Conservation (phyloP, 306 rosid genomes). For the Quercus ilex region DNA sequence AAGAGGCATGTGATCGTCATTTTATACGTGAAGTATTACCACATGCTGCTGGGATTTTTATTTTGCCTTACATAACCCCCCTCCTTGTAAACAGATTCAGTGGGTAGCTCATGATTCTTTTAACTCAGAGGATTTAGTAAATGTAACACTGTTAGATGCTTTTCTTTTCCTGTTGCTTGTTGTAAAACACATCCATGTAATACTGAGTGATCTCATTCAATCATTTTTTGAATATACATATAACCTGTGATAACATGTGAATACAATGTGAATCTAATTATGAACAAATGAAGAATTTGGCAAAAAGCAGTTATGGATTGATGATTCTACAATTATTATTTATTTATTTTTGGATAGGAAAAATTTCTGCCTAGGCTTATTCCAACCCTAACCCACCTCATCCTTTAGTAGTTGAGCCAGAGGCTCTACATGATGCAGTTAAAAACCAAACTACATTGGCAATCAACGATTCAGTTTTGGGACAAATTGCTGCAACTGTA, state of each 20-base stretch:
- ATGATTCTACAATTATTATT: too few relatives aligned
- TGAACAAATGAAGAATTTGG: not conserved
- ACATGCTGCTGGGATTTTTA: slow-evolving; percentile 17
- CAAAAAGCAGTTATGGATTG: too few relatives aligned
- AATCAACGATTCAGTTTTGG: not conserved
- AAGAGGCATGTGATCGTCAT: not conserved
- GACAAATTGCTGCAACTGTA: not conserved
- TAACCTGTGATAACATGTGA: not conserved
- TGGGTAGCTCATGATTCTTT: slow-evolving; percentile 40
- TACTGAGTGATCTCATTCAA: slow-evolving; percentile 9
- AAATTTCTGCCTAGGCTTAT: too few relatives aligned
- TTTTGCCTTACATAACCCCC: not conserved
- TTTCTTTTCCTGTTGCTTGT: not conserved
- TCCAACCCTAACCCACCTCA: too few relatives aligned
- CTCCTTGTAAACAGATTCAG: slow-evolving; percentile 13
- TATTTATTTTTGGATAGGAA: too few relatives aligned
- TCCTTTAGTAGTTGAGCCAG: too few relatives aligned
- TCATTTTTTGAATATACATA: not conserved
- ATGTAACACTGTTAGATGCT: slow-evolving; percentile 4
- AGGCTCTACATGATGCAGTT: too few relatives aligned
- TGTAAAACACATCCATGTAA: slow-evolving; percentile 13
- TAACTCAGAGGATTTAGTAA: not conserved
- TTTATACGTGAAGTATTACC: not conserved
- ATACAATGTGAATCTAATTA: not conserved
- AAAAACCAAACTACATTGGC: not conserved